Evolutionary conservation across 352 stramenopile species (phyloP), one percentile per base, ranked within the genome.

Genomic region (Phytopythium aichiense): DNA sequence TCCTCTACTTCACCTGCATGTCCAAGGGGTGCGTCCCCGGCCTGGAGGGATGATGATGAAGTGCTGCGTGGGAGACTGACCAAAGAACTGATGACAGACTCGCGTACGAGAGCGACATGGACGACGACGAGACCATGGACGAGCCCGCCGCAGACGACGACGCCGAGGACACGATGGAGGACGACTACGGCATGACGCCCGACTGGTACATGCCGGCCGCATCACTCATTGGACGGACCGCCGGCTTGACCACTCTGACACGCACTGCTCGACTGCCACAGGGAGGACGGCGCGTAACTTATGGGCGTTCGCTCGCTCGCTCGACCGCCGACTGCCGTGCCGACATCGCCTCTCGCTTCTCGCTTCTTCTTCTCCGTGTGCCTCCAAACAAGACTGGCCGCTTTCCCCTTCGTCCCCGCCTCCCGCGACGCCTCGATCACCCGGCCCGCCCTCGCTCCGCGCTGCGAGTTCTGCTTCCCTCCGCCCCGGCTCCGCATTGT

Each of bases 1-100:
- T 98, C 58, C 61, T 97, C 43, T 98, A 97, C 76, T 96, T 98
- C 45, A 97, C 89, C 50, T 98, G 92, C 76, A 94, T 96, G 69
- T 91, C 86, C 72, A 95, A 91, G 61, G 87, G 84, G 85, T 42
- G n/a, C 45, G 22, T 56, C 28, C 4, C 11, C 28, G n/a, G 25
- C 3, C 3, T 30, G 25, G 1, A 4, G 25, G 1, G 1, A 3
- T 30, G 25, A 30, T 30, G 25, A 30, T 30, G 25, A 3, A 30
- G 25, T 30, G 25, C 25, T 30, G 25, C 25, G 25, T 30, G 25
- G 25, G 43, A n/a, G 43, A 50, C 43, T 50, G 43, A 50, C 43
- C n/a, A 40, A 1, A 30, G 3, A 16, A 11, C 6, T 46, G 40
- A 3, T 2, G 16, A 7, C 35, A 92, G 80, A 30, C 64, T 84